Conservation (phyloP, 2,329 filamentous ascomycete genomes). For the Proliferodiscus dingleyae region DNA sequence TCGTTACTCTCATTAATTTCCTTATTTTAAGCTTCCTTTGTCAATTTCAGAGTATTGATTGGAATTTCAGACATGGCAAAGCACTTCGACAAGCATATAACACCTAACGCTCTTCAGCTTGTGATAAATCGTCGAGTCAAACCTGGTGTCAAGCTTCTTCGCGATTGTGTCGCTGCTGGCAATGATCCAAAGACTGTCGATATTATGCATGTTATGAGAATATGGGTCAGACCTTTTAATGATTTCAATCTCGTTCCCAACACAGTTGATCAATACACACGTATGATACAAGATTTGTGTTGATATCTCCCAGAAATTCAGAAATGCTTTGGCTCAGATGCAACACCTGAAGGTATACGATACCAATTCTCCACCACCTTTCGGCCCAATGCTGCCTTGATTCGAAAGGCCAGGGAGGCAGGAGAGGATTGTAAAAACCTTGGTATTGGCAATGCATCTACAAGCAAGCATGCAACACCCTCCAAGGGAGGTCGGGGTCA, state of each 20-base stretch:
- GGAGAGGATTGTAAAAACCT: constrained; percentile 29
- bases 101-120: constrained; percentile 39
- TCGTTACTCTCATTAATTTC: neutral
- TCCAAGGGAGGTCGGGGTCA: constrained; percentile 1
- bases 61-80: constrained; percentile 48
- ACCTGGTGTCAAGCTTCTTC: constrained; percentile 35
- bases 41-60: neutral
- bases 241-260: neutral
- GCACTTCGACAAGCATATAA: constrained; percentile 51
- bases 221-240: neutral
- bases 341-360: constrained; percentile 41
- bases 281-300: neutral
- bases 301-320: constrained; percentile 1
- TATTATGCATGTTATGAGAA: neutral
- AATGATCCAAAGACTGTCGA: constrained; percentile 35
- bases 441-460: neutral
- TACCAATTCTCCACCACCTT: constrained; percentile 28
- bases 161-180: constrained; percentile 39
- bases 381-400: constrained; percentile 33
- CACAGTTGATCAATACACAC: neutral
- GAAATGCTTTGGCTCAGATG: constrained; percentile 37
- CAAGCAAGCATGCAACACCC: constrained; percentile 3
- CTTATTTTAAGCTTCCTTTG: neutral
- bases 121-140: constrained; percentile 33
- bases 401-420: constrained; percentile 26